Evolutionary conservation across 176 grass and related monocot species (phyloP), one percentile per base, ranked within the genome.

Genomic region (Oryza brachyantha): DNA sequence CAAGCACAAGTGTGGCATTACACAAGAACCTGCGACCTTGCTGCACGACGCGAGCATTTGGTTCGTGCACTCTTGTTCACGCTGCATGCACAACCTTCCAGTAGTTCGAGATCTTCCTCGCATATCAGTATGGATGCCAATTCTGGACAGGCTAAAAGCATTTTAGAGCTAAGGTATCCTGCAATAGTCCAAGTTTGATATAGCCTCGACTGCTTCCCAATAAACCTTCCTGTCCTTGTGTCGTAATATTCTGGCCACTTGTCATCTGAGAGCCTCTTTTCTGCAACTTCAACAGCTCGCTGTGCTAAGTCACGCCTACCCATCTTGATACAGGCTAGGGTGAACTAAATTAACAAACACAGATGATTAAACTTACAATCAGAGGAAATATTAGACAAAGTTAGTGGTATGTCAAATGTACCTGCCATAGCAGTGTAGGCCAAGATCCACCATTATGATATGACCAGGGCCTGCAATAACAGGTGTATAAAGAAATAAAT

Each of bases 191-290:
- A 99, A 27, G 96, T 95, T 81, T 99, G 96, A 67, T 93, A 91
- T 60, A 93, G 63, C 75, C 87, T 82, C 19, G 90, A 99, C 42
- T 91, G 90, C 80, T 99, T 99, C 50, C 92, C 96, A 40, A 91
- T 96, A 81, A 99, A 95, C 64, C 96, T 90, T 66, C 92, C 96
- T 40, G 78, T 89, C 77, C 75, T 91, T 21, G 88, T 99, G 35
- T 99, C 96, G 61, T 91, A 99, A 75, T 99, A 99, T 78, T 93
- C 96, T 14, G 92, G 96, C 88, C 88, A 95, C 77, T 91, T 99
- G 78, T 95, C 96, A 84, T 87, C 84, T 37, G 90, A 87, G 17
- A 96, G 90, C 64, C 75, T 92, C 81, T 93, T 93, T 81, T 96
- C 96, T 25, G 90, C 92, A 50, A 93, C 65, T 77, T 86, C 85